These are phyloP conservation scores for Avena eriantha DNA, from an alignment of 176 grass and related monocot species.

Conservation along the genomic window DNA sequence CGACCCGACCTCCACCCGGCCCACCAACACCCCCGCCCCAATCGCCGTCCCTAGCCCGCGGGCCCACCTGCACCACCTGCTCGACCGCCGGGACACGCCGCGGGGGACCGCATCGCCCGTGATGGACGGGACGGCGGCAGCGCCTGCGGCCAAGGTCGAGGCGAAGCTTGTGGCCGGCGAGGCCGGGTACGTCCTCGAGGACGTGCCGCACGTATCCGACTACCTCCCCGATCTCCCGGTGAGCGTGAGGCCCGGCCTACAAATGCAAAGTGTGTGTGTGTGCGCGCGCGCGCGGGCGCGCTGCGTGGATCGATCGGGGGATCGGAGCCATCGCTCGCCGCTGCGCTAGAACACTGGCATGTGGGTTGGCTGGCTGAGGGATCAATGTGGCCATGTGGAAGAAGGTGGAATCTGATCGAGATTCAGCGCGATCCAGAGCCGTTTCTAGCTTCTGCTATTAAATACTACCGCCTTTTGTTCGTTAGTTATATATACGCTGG, in stretches of 20 bases:
- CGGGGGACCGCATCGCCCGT: background rate
- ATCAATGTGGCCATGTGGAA: background rate
- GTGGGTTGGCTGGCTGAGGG: background rate
- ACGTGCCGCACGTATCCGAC: constrained; percentile 87
- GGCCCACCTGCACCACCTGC: constrained; percentile 15
- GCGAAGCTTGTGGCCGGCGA: constrained; percentile 61
- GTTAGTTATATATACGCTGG: constrained; percentile 2
- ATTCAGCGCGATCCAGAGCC: constrained; percentile 33
- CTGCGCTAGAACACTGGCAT: background rate
- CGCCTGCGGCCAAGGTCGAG: constrained; percentile 17
- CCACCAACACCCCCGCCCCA: background rate
- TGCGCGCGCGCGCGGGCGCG: background rate
- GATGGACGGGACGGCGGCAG: constrained; percentile 20
- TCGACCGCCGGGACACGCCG: constrained; percentile 51
- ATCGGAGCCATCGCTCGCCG: background rate
- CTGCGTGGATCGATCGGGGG: background rate
- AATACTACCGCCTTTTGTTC: background rate
- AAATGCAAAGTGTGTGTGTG: background rate
- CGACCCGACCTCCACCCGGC: background rate
- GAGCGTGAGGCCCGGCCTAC: constrained; percentile 20
- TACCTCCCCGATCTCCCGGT: constrained; percentile 81
- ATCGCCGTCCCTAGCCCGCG: constrained; percentile 30
- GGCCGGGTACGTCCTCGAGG: constrained; percentile 81
- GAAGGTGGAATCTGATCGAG: constrained; percentile 25
- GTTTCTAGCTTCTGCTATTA: background rate